phyloP scores from a whole-genome alignment of 2,329 filamentous ascomycete genomes.

The Paecilomyces variotii region DNA sequence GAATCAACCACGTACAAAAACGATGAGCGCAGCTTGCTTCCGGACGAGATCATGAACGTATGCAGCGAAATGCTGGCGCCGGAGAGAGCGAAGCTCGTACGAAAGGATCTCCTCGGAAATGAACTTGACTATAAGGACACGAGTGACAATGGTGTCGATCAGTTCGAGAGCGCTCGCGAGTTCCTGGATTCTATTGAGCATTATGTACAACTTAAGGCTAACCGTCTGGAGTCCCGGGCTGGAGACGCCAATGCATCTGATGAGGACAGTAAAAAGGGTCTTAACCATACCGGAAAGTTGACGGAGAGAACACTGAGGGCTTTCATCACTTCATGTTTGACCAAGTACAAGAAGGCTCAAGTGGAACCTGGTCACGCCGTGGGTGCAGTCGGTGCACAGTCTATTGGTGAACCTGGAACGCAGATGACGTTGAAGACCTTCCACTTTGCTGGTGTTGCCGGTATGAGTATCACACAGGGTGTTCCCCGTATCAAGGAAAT shows the following conservation, averaged over 20 bases:
- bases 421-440: conserved; percentile 99
- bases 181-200: conserved; percentile 73
- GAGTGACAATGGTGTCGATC: conserved; percentile 61
- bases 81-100: conserved; percentile 58
- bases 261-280: conserved; percentile 22
- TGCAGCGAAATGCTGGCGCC: conserved; percentile 60
- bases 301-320: conserved; percentile 63
- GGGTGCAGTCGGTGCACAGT: conserved; percentile 91
- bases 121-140: conserved; percentile 61
- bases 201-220: conserved; percentile 58
- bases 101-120: conserved; percentile 54
- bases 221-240: conserved; percentile 45
- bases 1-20: conserved; percentile 73
- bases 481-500: conserved; percentile 99
- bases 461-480: conserved; percentile 99
- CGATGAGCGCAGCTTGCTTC: conserved; percentile 61
- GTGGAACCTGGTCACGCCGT: conserved; percentile 94
- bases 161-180: conserved; percentile 71
- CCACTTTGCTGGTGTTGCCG: conserved; percentile 98
- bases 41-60: conserved; percentile 62
- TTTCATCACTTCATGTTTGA: conserved; percentile 75
- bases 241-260: conserved; percentile 23
- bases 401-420: conserved; percentile 94
- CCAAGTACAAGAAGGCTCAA: conserved; percentile 84
- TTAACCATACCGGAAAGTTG: conserved; percentile 74